Conservation (phyloP, 2,329 filamentous ascomycete genomes). For the Beauveria sp. region DNA sequence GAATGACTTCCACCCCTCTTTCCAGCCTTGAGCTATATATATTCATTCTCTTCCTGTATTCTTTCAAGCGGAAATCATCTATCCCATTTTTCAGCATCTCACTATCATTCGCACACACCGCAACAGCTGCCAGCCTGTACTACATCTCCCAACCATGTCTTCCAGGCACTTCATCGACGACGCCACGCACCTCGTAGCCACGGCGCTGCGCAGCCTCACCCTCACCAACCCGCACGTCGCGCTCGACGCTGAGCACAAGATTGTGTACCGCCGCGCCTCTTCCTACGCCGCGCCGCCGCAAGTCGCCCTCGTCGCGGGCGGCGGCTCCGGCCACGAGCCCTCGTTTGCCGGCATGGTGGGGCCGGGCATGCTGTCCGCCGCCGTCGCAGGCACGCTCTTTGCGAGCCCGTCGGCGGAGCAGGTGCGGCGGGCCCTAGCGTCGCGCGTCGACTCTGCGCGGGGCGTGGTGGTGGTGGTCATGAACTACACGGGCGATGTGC, state of each 20-base stretch:
- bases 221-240: slow-evolving; percentile 78
- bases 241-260: slow-evolving; percentile 72
- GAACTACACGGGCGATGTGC: slow-evolving; percentile 87
- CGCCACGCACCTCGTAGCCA: slow-evolving; percentile 67
- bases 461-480: slow-evolving; percentile 88
- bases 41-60: background rate
- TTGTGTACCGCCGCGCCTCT: slow-evolving; percentile 65
- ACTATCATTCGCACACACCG: background rate
- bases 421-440: slow-evolving; percentile 66
- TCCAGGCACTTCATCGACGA: slow-evolving; percentile 87
- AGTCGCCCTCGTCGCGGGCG: slow-evolving; percentile 80
- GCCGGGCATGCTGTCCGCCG: slow-evolving; percentile 67
- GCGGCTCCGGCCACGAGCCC: slow-evolving; percentile 85
- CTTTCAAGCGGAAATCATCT: background rate
- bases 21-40: background rate
- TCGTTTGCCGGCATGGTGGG: slow-evolving; percentile 83
- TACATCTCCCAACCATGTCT: slow-evolving; percentile 31
- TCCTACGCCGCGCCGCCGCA: slow-evolving; percentile 42
- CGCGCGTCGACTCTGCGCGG: slow-evolving; percentile 60
- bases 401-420: slow-evolving; percentile 77
- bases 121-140: background rate
- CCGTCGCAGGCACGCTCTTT: slow-evolving; percentile 82
- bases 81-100: too few relatives aligned
- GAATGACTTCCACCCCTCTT: background rate
- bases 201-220: slow-evolving; percentile 69